Evolutionary conservation across 352 stramenopile genomes (phyloP), one percentile per base, ranked within the genome.

Genomic region (Blastocystis sp.): DNA sequence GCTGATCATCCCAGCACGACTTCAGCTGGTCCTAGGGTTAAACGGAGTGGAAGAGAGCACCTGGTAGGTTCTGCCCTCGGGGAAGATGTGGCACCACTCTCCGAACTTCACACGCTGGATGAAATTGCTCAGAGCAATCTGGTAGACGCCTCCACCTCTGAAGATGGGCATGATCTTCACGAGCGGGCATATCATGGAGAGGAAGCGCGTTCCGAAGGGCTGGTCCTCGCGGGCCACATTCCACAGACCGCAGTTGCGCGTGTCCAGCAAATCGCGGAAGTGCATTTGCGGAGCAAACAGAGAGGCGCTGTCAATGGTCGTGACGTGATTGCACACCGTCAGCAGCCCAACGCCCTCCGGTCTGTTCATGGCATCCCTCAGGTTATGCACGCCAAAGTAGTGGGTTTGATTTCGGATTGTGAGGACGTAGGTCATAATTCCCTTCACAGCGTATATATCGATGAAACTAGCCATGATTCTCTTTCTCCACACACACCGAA

Each of bases 51-150:
- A 61, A 78, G 17, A 74, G 23, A 9, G 4, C 38, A 56, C 77
- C 52, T 87, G 77, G 43, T 77, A 87, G 7, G 77, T 87, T 10
- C 65, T 53, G 41, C 77, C 77, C 52, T 87, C 77, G 21, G 77
- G 77, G 52, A 87, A 87, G 52, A 87, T 87, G 56, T 87, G 77
- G 28, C 62, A 43, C 77, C 77, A 87, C 17, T 87, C 62, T 19
- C 77, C 77, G 23, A 45, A 34, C 45, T 78, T 79, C 48, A 87
- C 28, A 45, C 65, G 62, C 19, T 74, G 48, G 14, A 78, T 87
- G 65, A 87, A 77, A 56, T 87, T 77, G 34, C 23, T 53, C 17
- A 87, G 38, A 9, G 77, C 62, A 17, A 78, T 76, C 21, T 87
- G 77, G 34, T 87, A 64, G 11, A 87, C 65, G 45, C 77, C 77